Base-by-base conservation (phyloP, 208 protist species). In the Trypanosoma rangeli region DNA sequence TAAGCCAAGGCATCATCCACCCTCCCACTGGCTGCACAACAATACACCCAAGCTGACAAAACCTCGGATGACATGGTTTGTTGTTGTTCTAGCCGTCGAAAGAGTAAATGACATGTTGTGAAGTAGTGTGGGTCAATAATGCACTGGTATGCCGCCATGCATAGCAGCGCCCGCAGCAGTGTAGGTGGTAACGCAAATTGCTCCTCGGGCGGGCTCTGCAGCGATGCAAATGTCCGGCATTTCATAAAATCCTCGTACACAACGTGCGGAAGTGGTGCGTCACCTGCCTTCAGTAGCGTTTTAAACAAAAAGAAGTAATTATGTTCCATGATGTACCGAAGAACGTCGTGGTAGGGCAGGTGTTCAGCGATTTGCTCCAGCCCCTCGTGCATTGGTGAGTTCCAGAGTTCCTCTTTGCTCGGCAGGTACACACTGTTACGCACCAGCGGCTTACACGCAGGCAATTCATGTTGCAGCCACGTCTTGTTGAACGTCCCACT, bases 221-320 rank as follows among this genome's bases (percentile, higher is more conserved):
- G 74, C 0, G 85, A 90, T 5, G 82, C 49, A 56, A 96, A 94
- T 15, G 89, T 92, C 13, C 84, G 72, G 29, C 73, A 83, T 64
- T 92, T 86, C 89, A 93, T 91, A 26, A 96, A 82, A 65, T 96
- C 91, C 42, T 94, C 88, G 75, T 96, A 96, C 57, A 96, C 68
- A 15, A 94, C 76, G 58, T 96, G 88, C 18, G 91, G 91, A 64
- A 94, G 78, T 24, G 91, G 91, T 13, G 87, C 91, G 58, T 92
- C 89, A 26, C 46, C 31, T 37, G 78, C 64, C 52, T 70, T 77
- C 42, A 93, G 67, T 13, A 93, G 49, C 22, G 79, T 70, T 0
- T 78, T 46, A 35, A 94, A 85, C n/a, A 93, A 69, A 64, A 92
- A 87, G 29, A 83, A 83, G 65, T 80, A 85, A 77, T 84, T 82